Evolutionary conservation across 176 grass and related monocot genomes (phyloP), one percentile per base, ranked within the genome.

Genomic region (Triticum timopheevii): DNA sequence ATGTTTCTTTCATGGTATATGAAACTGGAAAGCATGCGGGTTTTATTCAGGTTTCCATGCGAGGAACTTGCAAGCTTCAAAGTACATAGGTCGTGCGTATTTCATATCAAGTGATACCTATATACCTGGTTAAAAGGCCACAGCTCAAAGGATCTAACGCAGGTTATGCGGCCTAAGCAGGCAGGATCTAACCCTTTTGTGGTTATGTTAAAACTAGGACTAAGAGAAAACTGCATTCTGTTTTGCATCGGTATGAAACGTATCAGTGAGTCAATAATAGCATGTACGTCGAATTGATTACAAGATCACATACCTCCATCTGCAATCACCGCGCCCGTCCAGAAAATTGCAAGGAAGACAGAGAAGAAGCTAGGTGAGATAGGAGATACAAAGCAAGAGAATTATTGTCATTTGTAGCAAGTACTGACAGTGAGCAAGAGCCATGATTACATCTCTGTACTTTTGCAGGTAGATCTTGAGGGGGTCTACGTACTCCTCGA

Each of bases 401-500:
- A 58, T 49, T 25, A 30, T 77, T 65, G 34, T 59, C 20, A 22
- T 56, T 20, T 31, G 45, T 80, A 9, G 35, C 65, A 47, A 67
- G 3, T 85, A 71, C 36, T n/a, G 47, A 19, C 27, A 85, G 69
- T 22, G 44, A 80, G 68, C 44, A 84, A 6, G 69, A 79, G 59
- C 12, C 77, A 63, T 80, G 13, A 67, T 70, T 68, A 98, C 96
- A 83, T 98, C 96, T 90, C 92, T 92, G 40, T 98, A 98, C 81
- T 98, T 98, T n/a, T 96, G 90, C 24, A 98, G 74, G 81, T 98
- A 98, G 70, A 88, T 88, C 85, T 94, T 98, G 80, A 98, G 92
- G 23, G 96, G 96, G 16, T 98, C 96, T 3, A 98, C 90, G 74
- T 98, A 98, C 71, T 98, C 96, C 82, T 98, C 96, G 86, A 98